Percentiles rank a stretch among this genome's conserved stretches.
These are phyloP conservation scores for Rhynchosporium graminicola DNA, from an alignment of 2,329 filamentous ascomycete species.

Conservation along the genomic window DNA sequence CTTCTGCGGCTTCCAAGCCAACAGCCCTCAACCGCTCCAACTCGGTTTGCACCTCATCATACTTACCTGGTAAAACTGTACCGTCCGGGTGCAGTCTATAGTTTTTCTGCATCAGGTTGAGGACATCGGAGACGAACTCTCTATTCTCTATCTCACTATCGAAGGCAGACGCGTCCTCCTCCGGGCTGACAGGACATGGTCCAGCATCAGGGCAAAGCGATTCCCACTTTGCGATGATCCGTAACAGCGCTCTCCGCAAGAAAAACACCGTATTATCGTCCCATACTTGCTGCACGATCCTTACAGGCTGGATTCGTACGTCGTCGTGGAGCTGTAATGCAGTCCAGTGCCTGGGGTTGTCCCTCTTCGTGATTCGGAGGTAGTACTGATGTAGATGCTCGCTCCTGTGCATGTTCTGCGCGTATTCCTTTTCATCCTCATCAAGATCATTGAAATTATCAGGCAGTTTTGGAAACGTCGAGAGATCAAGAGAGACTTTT, in stretches of 20 bases:
- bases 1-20: constrained; percentile 12
- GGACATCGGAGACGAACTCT: constrained; percentile 10
- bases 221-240: background rate
- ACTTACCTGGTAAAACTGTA: constrained; percentile 16
- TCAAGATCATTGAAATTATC: background rate
- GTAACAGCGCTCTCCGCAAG: background rate
- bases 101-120: constrained; percentile 17
- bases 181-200: background rate
- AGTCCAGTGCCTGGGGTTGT: background rate
- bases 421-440: constrained; percentile 15
- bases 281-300: background rate
- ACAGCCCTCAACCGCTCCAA: constrained; percentile 1
- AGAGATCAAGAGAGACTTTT: constrained; percentile 13
- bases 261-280: background rate
- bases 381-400: background rate
- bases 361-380: background rate
- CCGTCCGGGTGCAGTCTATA: constrained; percentile 17
- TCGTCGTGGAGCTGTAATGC: background rate
- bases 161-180: background rate
- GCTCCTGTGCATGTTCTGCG: background rate
- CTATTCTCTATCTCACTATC: constrained; percentile 16
- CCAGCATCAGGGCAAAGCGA: background rate
- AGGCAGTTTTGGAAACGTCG: background rate
- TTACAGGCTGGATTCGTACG: background rate
- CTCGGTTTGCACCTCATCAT: constrained; percentile 17